A percentile compares a stretch with the other conserved stretches of the same genome.
Evolutionary conservation across 2,329 filamentous ascomycete genomes (phyloP).

Genomic region (Clonostachys sp.): DNA sequence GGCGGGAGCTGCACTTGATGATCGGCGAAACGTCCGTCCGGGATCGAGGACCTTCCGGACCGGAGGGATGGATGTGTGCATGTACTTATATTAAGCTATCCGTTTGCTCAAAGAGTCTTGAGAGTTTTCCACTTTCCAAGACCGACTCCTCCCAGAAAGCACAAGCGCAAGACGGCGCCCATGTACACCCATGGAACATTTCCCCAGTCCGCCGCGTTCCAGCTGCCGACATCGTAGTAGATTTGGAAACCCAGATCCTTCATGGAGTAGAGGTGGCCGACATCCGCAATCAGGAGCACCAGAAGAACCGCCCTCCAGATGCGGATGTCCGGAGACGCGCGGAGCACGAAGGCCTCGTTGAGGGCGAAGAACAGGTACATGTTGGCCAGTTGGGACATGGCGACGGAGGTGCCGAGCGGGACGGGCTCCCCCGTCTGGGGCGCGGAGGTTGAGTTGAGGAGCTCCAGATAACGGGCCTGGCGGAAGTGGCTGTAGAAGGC

Average conservation of each 20-base stretch:
- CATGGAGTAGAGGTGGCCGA: slow-evolving; percentile 70
- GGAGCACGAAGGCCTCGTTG: slow-evolving; percentile 72
- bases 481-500: slow-evolving; percentile 47
- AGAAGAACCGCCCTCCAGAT: slow-evolving; percentile 69
- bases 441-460: slow-evolving; percentile 54
- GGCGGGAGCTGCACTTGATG: too few species aligned
- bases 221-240: slow-evolving; percentile 58
- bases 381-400: slow-evolving; percentile 71
- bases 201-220: slow-evolving; percentile 66
- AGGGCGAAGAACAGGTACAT: slow-evolving; percentile 73
- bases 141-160: slow-evolving; percentile 55
- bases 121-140: slow-evolving; percentile 21
- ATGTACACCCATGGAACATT: slow-evolving; percentile 69
- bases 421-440: slow-evolving; percentile 22
- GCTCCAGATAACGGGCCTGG: slow-evolving; percentile 52
- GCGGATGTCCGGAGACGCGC: slow-evolving; percentile 59
- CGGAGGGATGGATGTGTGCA: too few species aligned
- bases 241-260: slow-evolving; percentile 50
- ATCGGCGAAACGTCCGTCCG: too few species aligned
- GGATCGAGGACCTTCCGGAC: too few species aligned
- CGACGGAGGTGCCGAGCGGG: slow-evolving; percentile 59
- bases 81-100: too few species aligned
- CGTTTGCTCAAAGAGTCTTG: slow-evolving; percentile 5
- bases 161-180: slow-evolving; percentile 54
- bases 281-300: slow-evolving; percentile 67